phyloP scores from a whole-genome alignment of 352 stramenopile genomes.

The Phytophthora agathidicida region DNA sequence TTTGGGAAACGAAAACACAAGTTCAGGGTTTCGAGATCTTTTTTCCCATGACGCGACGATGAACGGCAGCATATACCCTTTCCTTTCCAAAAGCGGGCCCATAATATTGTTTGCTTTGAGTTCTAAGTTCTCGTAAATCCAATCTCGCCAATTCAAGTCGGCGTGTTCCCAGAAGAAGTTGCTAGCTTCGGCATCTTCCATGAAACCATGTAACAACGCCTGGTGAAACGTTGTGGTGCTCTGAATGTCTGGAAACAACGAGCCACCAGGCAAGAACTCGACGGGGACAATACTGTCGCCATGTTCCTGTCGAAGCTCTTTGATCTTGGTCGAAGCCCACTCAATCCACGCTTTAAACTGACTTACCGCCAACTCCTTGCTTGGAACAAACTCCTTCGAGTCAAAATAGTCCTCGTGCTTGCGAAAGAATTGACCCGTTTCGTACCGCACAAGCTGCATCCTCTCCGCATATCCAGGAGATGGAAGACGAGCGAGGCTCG shows the following conservation, averaged over 20 bases:
- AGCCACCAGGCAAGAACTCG: slow-evolving; percentile 39
- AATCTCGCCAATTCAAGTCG: slow-evolving; percentile 53
- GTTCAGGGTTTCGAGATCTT: slow-evolving; percentile 29
- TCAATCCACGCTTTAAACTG: slow-evolving; percentile 55
- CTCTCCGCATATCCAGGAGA: slow-evolving; percentile 56
- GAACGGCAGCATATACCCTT: slow-evolving; percentile 68
- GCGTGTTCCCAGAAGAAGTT: slow-evolving; percentile 68
- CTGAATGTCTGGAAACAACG: slow-evolving; percentile 50
- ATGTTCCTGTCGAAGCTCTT: slow-evolving; percentile 11
- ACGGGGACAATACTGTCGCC: slow-evolving; percentile 27
- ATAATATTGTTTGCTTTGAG: slow-evolving; percentile 55
- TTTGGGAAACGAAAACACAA: slow-evolving; percentile 66
- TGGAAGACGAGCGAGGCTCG: slow-evolving; percentile 54
- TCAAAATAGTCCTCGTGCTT: slow-evolving; percentile 84
- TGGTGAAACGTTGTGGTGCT: slow-evolving; percentile 62
- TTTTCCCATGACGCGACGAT: slow-evolving; percentile 77
- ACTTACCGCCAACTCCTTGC: slow-evolving; percentile 36
- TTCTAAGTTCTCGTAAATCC: slow-evolving; percentile 54
- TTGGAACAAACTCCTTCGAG: slow-evolving; percentile 66
- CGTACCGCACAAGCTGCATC: slow-evolving; percentile 74
- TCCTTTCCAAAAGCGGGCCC: slow-evolving; percentile 48
- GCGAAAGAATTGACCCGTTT: slow-evolving; percentile 74
- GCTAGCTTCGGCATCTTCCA: slow-evolving; percentile 48
- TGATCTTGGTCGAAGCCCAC: slow-evolving; percentile 51
- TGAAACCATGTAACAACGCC: slow-evolving; percentile 50